phyloP scores from a whole-genome alignment of 1,284 basidiomycete species.

The Fomitopsis schrenkii region DNA sequence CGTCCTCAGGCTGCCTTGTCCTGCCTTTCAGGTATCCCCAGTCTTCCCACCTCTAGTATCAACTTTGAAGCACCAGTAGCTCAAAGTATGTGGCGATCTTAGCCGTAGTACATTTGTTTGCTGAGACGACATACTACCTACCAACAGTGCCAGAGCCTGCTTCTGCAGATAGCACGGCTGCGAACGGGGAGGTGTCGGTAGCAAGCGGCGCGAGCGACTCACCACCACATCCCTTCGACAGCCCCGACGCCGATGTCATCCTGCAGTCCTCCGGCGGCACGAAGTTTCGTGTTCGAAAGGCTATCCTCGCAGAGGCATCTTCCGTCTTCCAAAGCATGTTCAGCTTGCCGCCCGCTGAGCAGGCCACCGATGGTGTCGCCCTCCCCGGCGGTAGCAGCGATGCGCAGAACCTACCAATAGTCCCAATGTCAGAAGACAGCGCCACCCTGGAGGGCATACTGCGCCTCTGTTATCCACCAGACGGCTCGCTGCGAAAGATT shows the following conservation, averaged over 20 bases:
- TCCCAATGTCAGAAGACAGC: constrained; percentile 4
- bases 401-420: not conserved
- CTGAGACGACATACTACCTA: no score
- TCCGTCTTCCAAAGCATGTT: constrained; percentile 32
- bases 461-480: constrained; percentile 11
- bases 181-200: no score
- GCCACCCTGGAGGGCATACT: constrained; percentile 5
- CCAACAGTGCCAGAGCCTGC: no score
- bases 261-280: constrained; percentile 44
- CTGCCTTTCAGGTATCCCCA: no score
- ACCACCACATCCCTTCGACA: not conserved
- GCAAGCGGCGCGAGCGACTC: not conserved
- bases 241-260: constrained; percentile 30
- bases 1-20: no score
- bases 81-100: no score
- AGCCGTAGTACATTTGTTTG: no score
- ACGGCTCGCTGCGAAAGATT: constrained; percentile 7
- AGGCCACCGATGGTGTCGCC: not conserved
- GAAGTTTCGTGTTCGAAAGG: constrained; percentile 40
- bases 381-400: no score
- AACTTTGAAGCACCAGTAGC: no score
- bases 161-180: no score
- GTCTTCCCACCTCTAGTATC: no score
- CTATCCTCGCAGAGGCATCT: constrained; percentile 40
- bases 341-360: not conserved